Base-by-base conservation (phyloP, 805 yeast genomes). In the Jamesozyma gamospora region DNA sequence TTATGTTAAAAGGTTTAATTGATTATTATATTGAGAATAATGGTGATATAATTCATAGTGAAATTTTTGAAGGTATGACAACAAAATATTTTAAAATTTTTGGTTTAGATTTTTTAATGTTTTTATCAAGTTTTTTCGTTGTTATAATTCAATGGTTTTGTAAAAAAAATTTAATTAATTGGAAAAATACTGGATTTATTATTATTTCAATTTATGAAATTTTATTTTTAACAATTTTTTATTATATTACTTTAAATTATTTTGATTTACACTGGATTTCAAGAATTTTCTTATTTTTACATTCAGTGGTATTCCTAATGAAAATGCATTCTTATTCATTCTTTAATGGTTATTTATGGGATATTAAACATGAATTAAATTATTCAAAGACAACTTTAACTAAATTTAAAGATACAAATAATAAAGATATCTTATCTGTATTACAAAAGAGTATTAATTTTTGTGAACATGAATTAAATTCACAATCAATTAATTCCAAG, bases 311-410 rank as follows among this genome's bases (percentile, higher is more conserved):
- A 2, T 66, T 87, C 47, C 57, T 94, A 50, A 92, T 92, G 99
- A 92, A 92, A 58, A 81, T 82, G 77, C 97, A 92, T 59, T 87
- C 97, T 2, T 92, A 79, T 57, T 85, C 85, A 2, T 87, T 83
- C 53, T 92, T 79, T 64, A 88, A 88, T 55, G 98, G 97, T 0
- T 86, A 90, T 56, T 64, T 92, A 43, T 84, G 94, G 87, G 63
- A 58, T 27, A 74, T 80, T 33, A 51, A 58, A 17, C 60, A 65
- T 13, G 90, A 83, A 52, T 62, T 80, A 33, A 50, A 66, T 3
- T 71, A 66, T 42, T 73, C 84, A 0, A 63, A 63, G 40, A 51
- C 44, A 3, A 69, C 69, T 35, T 49, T 76, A 32, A 64, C 67
- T 15, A 67, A 67, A 37, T 59, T 67, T 31, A 63, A 65, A 6